A percentile compares a stretch with the other conserved stretches of the same genome.
phyloP scores from a whole-genome alignment of 495 filamentous ascomycete species.

The Penicillium lagena region DNA sequence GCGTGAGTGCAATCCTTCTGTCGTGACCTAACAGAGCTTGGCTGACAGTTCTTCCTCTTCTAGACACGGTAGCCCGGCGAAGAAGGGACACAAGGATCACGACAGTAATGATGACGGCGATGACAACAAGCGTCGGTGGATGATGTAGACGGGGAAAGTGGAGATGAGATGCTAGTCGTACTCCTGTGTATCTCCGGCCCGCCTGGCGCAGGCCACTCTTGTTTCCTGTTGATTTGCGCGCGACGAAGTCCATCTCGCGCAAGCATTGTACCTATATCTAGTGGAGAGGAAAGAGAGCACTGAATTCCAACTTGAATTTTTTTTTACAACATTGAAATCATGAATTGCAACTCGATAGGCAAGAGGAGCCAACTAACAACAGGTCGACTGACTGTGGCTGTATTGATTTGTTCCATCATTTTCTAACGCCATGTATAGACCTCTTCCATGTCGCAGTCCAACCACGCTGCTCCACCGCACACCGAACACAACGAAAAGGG shows the following conservation, averaged over 20 bases:
- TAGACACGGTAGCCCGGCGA: slow-evolving; percentile 59
- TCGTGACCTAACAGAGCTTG: neutral
- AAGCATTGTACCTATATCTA: slow-evolving; percentile 16
- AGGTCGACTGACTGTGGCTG: slow-evolving; percentile 30
- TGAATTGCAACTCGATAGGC: slow-evolving; percentile 34
- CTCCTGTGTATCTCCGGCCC: neutral
- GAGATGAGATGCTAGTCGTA: neutral
- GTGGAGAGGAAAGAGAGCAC: neutral
- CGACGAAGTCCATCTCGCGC: too few species aligned
- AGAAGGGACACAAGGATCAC: slow-evolving; percentile 41
- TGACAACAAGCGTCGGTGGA: slow-evolving; percentile 20
- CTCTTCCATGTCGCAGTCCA: slow-evolving; percentile 36
- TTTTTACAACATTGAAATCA: slow-evolving; percentile 36
- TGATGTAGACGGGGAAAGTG: slow-evolving; percentile 17
- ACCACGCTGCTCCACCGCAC: slow-evolving; percentile 32
- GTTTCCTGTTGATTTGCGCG: too few species aligned
- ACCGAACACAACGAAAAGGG: slow-evolving; percentile 37
- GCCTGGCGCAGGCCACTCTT: neutral
- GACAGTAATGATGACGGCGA: slow-evolving; percentile 20
- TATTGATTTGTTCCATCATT: slow-evolving; percentile 38
- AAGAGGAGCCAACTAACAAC: slow-evolving; percentile 37
- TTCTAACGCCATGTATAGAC: slow-evolving; percentile 39
- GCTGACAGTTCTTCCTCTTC: slow-evolving; percentile 11
- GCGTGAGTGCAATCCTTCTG: slow-evolving; percentile 45
- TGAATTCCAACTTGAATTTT: slow-evolving; percentile 13